Conservation (phyloP, 495 filamentous ascomycete species). For the Tuber aestivum region DNA sequence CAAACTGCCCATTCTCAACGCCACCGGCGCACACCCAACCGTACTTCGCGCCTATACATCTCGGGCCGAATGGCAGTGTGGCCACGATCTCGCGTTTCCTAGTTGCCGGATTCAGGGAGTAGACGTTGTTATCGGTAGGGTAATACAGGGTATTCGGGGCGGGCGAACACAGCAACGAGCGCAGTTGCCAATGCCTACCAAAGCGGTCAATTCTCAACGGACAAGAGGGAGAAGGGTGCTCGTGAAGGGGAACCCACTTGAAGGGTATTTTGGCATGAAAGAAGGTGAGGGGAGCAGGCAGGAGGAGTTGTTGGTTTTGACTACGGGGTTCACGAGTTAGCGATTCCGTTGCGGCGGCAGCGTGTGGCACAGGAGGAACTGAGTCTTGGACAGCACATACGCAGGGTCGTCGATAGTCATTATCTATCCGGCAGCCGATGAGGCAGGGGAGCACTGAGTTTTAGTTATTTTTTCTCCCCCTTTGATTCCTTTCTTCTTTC, state of each 20-base stretch:
- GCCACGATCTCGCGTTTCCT: conserved; percentile 69
- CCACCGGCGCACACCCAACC: conserved; percentile 90
- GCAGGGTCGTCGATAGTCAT: conserved; percentile 41
- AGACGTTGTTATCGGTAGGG: conserved; percentile 66
- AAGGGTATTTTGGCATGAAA: conserved; percentile 43
- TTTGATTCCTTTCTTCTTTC: background rate
- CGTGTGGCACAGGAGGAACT: background rate
- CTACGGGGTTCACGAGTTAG: conserved; percentile 16
- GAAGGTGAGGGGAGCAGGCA: conserved; percentile 39
- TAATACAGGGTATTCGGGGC: conserved; percentile 74
- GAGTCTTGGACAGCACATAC: conserved; percentile 20
- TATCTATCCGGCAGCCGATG: background rate
- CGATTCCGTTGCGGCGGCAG: background rate
- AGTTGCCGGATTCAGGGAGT: conserved; percentile 63
- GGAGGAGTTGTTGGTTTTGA: conserved; percentile 36
- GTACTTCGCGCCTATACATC: conserved; percentile 74
- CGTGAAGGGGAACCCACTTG: conserved; percentile 32
- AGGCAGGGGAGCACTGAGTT: background rate
- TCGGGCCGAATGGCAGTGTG: conserved; percentile 70
- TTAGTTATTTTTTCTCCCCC: background rate
- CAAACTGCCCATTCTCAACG: conserved; percentile 71
- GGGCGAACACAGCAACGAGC: conserved; percentile 79
- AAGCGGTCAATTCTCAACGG: conserved; percentile 9
- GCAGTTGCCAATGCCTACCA: conserved; percentile 80
- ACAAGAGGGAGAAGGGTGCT: background rate